Conservation (phyloP, 2,329 filamentous ascomycete species). For the Trichoderma afroharzianum region DNA sequence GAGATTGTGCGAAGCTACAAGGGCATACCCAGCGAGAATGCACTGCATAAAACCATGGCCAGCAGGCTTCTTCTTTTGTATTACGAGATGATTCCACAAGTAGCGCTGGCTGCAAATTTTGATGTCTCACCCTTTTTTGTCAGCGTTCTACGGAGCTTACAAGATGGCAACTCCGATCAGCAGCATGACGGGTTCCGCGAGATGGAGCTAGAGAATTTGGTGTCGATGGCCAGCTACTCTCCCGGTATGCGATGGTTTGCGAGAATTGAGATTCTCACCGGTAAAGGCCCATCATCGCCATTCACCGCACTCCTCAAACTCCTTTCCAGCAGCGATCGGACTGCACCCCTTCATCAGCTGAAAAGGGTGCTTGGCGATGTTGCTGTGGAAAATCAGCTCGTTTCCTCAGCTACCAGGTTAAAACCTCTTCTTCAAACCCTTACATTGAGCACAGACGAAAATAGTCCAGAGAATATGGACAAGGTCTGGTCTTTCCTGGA, state of each 20-base stretch:
- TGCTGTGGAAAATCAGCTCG: constrained; percentile 62
- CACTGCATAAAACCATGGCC: constrained; percentile 74
- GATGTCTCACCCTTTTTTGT: constrained; percentile 78
- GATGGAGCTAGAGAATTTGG: constrained; percentile 76
- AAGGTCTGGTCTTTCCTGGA: constrained; percentile 70
- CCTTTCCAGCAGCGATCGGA: constrained; percentile 30
- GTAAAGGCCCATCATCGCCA: constrained; percentile 50
- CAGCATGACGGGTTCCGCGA: constrained; percentile 54
- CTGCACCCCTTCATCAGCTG: constrained; percentile 41
- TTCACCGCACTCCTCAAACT: constrained; percentile 66
- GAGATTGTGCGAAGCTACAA: constrained; percentile 74
- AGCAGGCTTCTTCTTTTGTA: constrained; percentile 78
- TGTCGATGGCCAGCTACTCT: constrained; percentile 76
- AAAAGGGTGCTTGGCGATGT: constrained; percentile 57
- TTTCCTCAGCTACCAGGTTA: constrained; percentile 50
- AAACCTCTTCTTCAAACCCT: constrained; percentile 42
- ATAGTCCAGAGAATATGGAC: constrained; percentile 30
- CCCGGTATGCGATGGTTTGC: constrained; percentile 89
- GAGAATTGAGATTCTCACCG: constrained; percentile 59
- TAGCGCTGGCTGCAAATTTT: constrained; percentile 79
- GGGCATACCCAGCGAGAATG: constrained; percentile 61
- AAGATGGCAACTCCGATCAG: constrained; percentile 49
- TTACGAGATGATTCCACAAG: constrained; percentile 75
- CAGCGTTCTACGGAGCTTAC: constrained; percentile 60
- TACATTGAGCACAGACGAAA: constrained; percentile 23